Conservation (phyloP, 208 protist species). For the Histomonas meleagridis region DNA sequence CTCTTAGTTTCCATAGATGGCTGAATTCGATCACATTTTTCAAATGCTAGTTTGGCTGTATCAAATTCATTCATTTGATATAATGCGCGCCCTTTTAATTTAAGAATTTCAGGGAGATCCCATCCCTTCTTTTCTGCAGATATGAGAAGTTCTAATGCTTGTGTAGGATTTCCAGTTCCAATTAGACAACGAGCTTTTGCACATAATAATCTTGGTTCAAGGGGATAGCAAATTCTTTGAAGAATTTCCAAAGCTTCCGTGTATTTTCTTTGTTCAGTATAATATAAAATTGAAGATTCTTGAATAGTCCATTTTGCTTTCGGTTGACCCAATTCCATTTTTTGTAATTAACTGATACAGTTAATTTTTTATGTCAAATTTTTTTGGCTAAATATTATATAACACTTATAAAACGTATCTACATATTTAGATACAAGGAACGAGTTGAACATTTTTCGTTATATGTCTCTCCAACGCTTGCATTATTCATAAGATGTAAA, state of each 20-base stretch:
- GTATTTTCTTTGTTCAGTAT: neutral
- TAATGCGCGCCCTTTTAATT: neutral
- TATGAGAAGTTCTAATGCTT: neutral
- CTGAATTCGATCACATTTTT: neutral
- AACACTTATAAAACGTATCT: no score
- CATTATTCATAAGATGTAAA: no score
- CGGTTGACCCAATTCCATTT: no score
- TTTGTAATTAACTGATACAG: no score
- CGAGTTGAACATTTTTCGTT: no score
- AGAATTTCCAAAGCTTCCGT: neutral
- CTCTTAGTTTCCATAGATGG: neutral
- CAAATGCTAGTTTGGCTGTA: neutral
- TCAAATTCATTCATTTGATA: neutral
- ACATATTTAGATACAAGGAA: no score
- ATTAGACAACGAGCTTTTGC: neutral
- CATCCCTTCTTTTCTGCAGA: neutral
- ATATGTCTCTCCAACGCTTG: no score
- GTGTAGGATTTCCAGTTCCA: neutral
- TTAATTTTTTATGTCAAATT: no score
- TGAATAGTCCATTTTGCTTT: no score
- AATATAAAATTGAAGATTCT: neutral
- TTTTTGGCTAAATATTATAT: no score
- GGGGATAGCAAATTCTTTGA: neutral
- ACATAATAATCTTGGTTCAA: neutral
- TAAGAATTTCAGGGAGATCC: neutral